These are phyloP conservation scores for Bolboschoenoplectus hybrid DNA, from an alignment of 202 grass and related monocot genomes.

Conservation along the genomic window DNA sequence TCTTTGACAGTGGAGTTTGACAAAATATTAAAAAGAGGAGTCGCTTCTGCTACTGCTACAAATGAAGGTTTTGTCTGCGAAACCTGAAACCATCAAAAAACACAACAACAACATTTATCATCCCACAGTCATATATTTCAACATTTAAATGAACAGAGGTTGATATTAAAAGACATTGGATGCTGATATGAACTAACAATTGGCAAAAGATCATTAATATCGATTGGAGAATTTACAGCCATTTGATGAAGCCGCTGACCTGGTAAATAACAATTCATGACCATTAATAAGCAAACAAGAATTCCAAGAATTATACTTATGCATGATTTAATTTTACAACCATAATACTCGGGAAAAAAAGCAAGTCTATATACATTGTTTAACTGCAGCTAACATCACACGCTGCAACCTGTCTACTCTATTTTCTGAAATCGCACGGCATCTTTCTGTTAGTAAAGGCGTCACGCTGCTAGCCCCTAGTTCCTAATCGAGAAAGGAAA, in stretches of 20 bases:
- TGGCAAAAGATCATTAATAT: slow-evolving; percentile 56
- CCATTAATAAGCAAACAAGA: slow-evolving; percentile 26
- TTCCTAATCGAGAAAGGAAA: slow-evolving; percentile 55
- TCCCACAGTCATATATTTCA: neutral
- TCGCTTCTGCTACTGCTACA: slow-evolving; percentile 84
- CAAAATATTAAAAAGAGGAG: slow-evolving; percentile 67
- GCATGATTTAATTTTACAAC: neutral
- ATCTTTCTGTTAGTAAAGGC: slow-evolving; percentile 79
- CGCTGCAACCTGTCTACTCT: slow-evolving; percentile 87
- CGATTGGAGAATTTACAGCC: slow-evolving; percentile 71
- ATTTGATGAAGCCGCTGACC: slow-evolving; percentile 90
- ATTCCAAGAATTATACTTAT: slow-evolving; percentile 5
- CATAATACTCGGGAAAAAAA: neutral
- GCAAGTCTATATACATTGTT: slow-evolving; percentile 69
- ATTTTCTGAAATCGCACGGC: slow-evolving; percentile 76
- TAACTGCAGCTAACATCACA: slow-evolving; percentile 81
- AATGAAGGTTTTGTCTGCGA: slow-evolving; percentile 68
- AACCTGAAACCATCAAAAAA: slow-evolving; percentile 47
- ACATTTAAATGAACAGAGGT: slow-evolving; percentile 14
- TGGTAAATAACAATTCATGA: slow-evolving; percentile 46
- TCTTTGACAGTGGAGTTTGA: slow-evolving; percentile 49
- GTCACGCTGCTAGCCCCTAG: slow-evolving; percentile 92
- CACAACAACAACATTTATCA: neutral
- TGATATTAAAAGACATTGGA: slow-evolving; percentile 6
- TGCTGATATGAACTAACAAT: slow-evolving; percentile 56